phyloP scores from a whole-genome alignment of 768 basidiomycete species.

The Collybia mongolica region DNA sequence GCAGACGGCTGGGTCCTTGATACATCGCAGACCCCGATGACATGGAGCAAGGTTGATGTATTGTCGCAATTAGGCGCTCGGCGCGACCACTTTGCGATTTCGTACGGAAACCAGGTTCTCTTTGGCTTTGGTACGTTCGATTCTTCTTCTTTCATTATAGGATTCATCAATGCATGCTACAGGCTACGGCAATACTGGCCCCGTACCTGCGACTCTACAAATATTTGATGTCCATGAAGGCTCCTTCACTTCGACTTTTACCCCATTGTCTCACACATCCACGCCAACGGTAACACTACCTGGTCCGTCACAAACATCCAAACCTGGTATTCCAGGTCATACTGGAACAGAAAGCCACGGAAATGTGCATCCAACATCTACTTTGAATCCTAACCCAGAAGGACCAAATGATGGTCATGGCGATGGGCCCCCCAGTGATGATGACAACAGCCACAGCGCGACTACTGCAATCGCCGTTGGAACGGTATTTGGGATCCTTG shows the following conservation, averaged over 20 bases:
- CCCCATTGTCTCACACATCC: slow-evolving; percentile 29
- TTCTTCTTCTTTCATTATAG: neutral
- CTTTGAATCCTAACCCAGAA: slow-evolving; percentile 20
- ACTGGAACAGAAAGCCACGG: slow-evolving; percentile 1
- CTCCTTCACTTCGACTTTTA: slow-evolving; percentile 41
- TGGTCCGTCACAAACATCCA: slow-evolving; percentile 27
- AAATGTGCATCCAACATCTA: slow-evolving; percentile 19
- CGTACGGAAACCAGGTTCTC: slow-evolving; percentile 58
- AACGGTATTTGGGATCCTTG: slow-evolving; percentile 58
- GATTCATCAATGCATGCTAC: neutral
- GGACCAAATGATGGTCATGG: slow-evolving; percentile 15
- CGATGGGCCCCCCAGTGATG: neutral
- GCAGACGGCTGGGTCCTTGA: slow-evolving; percentile 74
- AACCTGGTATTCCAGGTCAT: neutral
- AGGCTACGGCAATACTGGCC: slow-evolving; percentile 50
- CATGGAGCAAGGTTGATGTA: slow-evolving; percentile 52
- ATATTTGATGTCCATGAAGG: slow-evolving; percentile 49
- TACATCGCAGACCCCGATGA: slow-evolving; percentile 51
- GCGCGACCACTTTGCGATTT: slow-evolving; percentile 73
- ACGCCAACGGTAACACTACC: slow-evolving; percentile 34
- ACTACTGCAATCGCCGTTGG: slow-evolving; percentile 60
- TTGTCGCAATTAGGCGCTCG: slow-evolving; percentile 61
- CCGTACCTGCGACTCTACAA: slow-evolving; percentile 53
- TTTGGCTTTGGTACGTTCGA: slow-evolving; percentile 72
- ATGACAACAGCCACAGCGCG: slow-evolving; percentile 12